These are phyloP conservation scores for Trichosporon ovoides DNA, from an alignment of 1,284 basidiomycete species.

Conservation along the genomic window DNA sequence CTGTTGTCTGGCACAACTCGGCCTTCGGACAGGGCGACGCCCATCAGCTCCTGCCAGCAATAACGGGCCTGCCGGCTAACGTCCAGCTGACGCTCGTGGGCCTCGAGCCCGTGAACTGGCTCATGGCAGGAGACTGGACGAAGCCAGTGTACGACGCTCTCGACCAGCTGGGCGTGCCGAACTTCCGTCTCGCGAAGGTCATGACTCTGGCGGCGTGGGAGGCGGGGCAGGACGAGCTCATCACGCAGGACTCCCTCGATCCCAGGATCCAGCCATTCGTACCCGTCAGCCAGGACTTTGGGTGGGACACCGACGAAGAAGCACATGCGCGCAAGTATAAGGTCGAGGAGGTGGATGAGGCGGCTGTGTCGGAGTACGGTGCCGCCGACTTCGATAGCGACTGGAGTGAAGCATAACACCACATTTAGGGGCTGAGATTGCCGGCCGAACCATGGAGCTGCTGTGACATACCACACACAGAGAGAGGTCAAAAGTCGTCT, in stretches of 20 bases:
- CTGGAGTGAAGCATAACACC: neutral
- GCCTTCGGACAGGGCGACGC: neutral
- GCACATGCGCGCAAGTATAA: neutral
- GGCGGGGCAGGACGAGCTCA: neutral
- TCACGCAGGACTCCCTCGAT: neutral
- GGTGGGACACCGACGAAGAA: constrained; percentile 1
- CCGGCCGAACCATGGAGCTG: too few relatives aligned
- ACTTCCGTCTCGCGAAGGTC: neutral
- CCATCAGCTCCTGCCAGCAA: neutral
- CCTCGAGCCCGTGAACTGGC: neutral
- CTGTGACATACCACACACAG: too few relatives aligned
- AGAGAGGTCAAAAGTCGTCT: too few relatives aligned
- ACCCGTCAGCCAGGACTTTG: neutral
- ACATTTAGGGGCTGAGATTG: too few relatives aligned
- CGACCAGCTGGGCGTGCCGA: neutral
- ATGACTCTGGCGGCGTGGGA: neutral
- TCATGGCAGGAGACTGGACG: neutral
- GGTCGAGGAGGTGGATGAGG: neutral
- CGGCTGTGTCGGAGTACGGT: neutral
- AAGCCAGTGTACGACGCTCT: neutral
- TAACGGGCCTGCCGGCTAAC: neutral
- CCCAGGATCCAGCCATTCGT: neutral
- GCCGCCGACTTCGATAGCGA: neutral
- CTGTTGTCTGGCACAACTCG: neutral
- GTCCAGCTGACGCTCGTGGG: neutral